Base-by-base conservation (phyloP, 176 grass and related monocot genomes). In the Cenchrus fungigraminus region DNA sequence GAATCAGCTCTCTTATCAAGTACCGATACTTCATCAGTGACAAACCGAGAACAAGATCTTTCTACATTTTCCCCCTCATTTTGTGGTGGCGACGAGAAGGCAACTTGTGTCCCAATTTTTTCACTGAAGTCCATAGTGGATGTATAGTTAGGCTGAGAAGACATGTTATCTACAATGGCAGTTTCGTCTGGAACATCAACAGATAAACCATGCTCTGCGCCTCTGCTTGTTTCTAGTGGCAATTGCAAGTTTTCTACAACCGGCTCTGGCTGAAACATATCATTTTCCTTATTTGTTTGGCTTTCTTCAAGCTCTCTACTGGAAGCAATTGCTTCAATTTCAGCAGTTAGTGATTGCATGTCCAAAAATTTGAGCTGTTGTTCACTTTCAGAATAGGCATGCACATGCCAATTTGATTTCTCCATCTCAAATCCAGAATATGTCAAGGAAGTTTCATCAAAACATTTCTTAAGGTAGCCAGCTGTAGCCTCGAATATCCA, bases 401-500 rank as follows among this genome's bases (percentile, higher is more conserved):
- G 43, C 34, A 50, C 58, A 76, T 54, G 47, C 10, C 34, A 68
- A 73, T 93, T 82, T 50, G 88, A 82, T 82, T 86, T 89, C 69
- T 90, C 72, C 72, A 89, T 76, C 55, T 79, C 69, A 31, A 93
- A 87, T 70, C 65, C 68, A 81, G 71, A 81, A 89, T 57, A 76
- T 32, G 88, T 40, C 77, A 93, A 77, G n/a, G 81, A 79, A 74
- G 72, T 76, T 66, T 70, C 47, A 85, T 78, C n/a, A 84, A 95
- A 91, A 58, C 9, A 58, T 68, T 69, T 83, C 82, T 91, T 87
- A 87, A 95, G 90, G 82, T 79, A 91, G 52, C 94, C 94, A 91
- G 84, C 76, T 87, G 77, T 77, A 40, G 94, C 91, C 73, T 92
- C 85, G 69, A 89, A 87, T 68, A 89, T 88, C 90, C 94, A 92